Base-by-base conservation (phyloP, 2,329 filamentous ascomycete species). In the Diatrype stigma region DNA sequence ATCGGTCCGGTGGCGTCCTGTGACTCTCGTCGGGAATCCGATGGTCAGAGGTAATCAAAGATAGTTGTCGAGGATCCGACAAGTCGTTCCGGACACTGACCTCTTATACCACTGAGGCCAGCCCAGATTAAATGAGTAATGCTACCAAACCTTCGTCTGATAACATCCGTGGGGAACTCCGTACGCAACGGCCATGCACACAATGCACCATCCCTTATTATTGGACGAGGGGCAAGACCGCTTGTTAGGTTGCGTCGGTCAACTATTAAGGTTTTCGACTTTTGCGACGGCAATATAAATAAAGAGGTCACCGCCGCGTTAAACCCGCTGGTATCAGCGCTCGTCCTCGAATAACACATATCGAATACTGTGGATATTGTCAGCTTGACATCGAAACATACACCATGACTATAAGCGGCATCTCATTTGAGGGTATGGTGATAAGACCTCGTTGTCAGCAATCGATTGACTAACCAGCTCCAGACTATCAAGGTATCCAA, bases 401-500 rank as follows among this genome's bases (percentile, higher is more conserved):
- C 51, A 50, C 10, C 21, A 55, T 56, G 53, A 51, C 47, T 10
- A 51, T 46, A 51, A 42, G 48, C 21, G 51, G 48, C 30, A 56
- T 56, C 28, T 45, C 48, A 12, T 53, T 56, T 38, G 49, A 51
- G 6, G 49, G 49, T 51, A 32, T 14, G 21, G 28, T 12, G 1
- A 8, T 2, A 34, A 7, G 38, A 42, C 26, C 19, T 14, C 5
- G 8, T 38, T 8, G 8, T 11, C 10, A 16, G 14, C 21, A 19
- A 21, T 22, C 11, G n/a, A 44, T 11, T 16, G 6, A 26, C 47
- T 50, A 34, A 53, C 50, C 6, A 42, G 53, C n/a, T 47, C 14
- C 34, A 65, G 61, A 68, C 48, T 66, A 63, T 51, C 63, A 67
- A 47, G 66, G 63, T 26, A 59, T 68, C 3, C 61, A 54, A 55